Conservation (phyloP, 768 basidiomycete species). For the Coprinopsis sp. region DNA sequence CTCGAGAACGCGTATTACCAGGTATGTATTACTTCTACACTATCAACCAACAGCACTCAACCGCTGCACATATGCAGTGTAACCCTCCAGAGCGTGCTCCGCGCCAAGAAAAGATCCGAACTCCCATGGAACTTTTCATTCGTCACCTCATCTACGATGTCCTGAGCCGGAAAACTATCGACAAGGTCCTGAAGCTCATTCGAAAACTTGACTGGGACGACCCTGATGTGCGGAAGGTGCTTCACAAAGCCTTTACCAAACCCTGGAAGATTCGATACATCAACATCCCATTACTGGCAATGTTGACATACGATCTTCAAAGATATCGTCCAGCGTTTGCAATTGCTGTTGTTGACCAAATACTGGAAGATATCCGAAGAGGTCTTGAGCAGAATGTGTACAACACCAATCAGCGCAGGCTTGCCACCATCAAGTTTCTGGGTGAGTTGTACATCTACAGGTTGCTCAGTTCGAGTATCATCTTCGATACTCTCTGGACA, state of each 20-base stretch:
- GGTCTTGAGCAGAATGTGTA: constrained; percentile 94
- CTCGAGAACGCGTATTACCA: constrained; percentile 99
- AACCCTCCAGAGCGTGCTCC: constrained; percentile 95
- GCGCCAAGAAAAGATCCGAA: constrained; percentile 77
- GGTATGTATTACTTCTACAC: constrained; percentile 35
- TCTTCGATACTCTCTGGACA: constrained; percentile 94
- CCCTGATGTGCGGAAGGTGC: constrained; percentile 47
- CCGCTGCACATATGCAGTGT: constrained; percentile 49
- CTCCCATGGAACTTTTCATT: constrained; percentile 89
- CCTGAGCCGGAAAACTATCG: constrained; percentile 87
- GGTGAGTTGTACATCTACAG: constrained; percentile 98
- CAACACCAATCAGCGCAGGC: constrained; percentile 88
- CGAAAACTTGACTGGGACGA: constrained; percentile 98
- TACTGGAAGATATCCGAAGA: constrained; percentile 85
- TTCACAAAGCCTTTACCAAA: constrained; percentile 93
- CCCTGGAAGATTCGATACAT: constrained; percentile 96
- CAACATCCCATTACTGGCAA: constrained; percentile 85
- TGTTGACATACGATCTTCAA: constrained; percentile 92
- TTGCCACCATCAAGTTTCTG: constrained; percentile 90
- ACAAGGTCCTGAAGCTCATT: constrained; percentile 90
- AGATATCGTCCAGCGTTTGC: constrained; percentile 89
- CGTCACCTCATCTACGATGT: constrained; percentile 94
- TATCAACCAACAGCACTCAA: background rate
- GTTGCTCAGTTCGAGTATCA: constrained; percentile 78
- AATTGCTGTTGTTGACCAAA: constrained; percentile 87